These are phyloP conservation scores for Barbarea vulgaris DNA, from an alignment of 345 rosid genomes.

Conservation along the genomic window DNA sequence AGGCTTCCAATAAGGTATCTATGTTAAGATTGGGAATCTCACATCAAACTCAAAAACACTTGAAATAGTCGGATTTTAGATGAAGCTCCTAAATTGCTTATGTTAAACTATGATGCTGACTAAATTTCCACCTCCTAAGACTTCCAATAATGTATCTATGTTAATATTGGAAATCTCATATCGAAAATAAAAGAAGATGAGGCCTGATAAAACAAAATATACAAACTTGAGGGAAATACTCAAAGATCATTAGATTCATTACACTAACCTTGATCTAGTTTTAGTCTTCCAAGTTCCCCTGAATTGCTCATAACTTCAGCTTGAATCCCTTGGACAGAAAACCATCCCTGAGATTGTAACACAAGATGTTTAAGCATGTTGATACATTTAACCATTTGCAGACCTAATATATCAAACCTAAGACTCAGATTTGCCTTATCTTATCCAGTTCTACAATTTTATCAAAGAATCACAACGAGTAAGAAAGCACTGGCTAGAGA, in stretches of 20 bases:
- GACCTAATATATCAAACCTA: background rate
- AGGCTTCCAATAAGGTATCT: too few relatives aligned
- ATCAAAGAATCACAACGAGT: background rate
- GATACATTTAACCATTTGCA: background rate
- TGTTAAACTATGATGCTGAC: too few relatives aligned
- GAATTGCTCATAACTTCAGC: conserved; percentile 16
- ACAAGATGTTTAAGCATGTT: background rate
- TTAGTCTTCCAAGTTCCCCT: background rate
- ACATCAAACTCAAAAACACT: too few relatives aligned
- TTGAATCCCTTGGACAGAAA: conserved; percentile 26
- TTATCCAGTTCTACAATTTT: background rate
- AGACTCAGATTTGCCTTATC: background rate
- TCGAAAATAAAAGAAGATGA: background rate
- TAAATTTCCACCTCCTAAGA: too few relatives aligned
- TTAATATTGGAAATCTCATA: background rate
- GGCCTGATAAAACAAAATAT: too few relatives aligned
- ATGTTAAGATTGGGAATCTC: too few relatives aligned
- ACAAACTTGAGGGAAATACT: background rate
- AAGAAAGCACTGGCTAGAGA: background rate
- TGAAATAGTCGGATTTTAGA: too few relatives aligned
- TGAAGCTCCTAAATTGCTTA: too few relatives aligned
- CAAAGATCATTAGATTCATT: background rate
- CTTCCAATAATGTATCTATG: background rate
- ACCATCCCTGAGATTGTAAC: conserved; percentile 3
- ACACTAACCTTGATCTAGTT: conserved; percentile 5